Evolutionary conservation across 225 moss, liverwort and hornwort genomes (phyloP).

Genomic region (Climacium dendroides): DNA sequence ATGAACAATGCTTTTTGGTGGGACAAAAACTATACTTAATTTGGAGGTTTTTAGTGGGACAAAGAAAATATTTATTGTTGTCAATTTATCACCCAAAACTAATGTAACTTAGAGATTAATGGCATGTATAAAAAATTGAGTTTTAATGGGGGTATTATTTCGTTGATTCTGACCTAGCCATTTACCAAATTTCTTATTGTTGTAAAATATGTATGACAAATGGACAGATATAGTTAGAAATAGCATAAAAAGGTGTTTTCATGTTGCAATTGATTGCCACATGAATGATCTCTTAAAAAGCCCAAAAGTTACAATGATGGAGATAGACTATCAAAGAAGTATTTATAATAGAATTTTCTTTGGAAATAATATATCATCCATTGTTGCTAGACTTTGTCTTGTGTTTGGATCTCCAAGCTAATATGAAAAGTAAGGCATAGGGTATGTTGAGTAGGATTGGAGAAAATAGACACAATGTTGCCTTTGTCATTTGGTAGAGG

Average conservation of each 20-base stretch:
- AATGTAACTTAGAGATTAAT: accelerated
- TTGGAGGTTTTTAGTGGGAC: too few relatives aligned
- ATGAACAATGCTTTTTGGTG: too few relatives aligned
- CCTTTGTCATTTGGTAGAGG: accelerated
- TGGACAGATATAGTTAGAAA: not conserved
- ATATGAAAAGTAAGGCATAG: accelerated
- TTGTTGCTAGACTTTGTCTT: not conserved
- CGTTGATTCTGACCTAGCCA: accelerated
- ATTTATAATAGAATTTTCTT: not conserved
- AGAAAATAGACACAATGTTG: accelerated
- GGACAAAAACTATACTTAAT: too few relatives aligned
- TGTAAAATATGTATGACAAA: not conserved
- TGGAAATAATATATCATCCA: not conserved
- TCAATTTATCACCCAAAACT: not conserved
- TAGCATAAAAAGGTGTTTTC: not conserved
- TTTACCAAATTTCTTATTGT: not conserved
- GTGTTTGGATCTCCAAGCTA: not conserved
- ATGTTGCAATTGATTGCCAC: not conserved
- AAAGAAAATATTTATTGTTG: not conserved
- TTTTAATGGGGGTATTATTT: not conserved
- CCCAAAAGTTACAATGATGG: not conserved
- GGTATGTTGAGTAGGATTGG: accelerated
- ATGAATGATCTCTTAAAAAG: not conserved
- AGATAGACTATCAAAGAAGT: not conserved
- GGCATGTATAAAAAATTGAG: not conserved